Base-by-base conservation (phyloP, 2,329 filamentous ascomycete genomes). In the Dendrostoma leiphaemia region DNA sequence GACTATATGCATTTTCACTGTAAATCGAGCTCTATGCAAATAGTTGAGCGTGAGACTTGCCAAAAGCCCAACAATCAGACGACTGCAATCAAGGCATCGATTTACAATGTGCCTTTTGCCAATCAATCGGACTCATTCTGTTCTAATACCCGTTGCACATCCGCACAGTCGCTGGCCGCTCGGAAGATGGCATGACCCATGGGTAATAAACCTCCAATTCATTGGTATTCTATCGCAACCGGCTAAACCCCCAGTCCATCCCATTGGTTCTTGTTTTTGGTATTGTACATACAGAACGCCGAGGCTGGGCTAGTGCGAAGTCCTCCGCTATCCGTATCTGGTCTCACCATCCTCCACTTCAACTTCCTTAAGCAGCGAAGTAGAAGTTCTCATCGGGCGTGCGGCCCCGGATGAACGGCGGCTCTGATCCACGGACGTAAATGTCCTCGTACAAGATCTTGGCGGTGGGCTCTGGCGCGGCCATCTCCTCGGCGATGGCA, bases 371-470 rank as follows among this genome's bases (percentile, higher is more conserved):
- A 28, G 38, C 75, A 66, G 76, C 88, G 77, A 90, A 96, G 80
- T 95, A 97, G 77, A 86, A 94, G 76, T 91, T 93, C 88, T 97
- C 94, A 69, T 97, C 92, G 51, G 88, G 82, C 57, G 88, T 91
- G 60, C 93, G 84, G 64, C 93, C 93, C 65, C 92, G 85, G 76
- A 96, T 83, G 80, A 88, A 96, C 68, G 85, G 78, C 54, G 92
- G 92, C 84, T 97, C 93, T 59, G 83, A 88, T 63, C 93, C 93
- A 61, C 81, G 81, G 66, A 92, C 91, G 75, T 96, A 97, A 72
- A 97, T 96, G 73, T 97, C 93, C 85, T 99, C 93, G 73, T 83
- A 99, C 64, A 99, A 81, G 64, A 94, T 94, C 74, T 91, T 83
- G 51, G 86, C 77, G 59, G 83, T 95, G 54, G 88, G 71, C 46